These are phyloP conservation scores for Dalbergia cultrata DNA, from an alignment of 306 rosid genomes.

Conservation along the genomic window DNA sequence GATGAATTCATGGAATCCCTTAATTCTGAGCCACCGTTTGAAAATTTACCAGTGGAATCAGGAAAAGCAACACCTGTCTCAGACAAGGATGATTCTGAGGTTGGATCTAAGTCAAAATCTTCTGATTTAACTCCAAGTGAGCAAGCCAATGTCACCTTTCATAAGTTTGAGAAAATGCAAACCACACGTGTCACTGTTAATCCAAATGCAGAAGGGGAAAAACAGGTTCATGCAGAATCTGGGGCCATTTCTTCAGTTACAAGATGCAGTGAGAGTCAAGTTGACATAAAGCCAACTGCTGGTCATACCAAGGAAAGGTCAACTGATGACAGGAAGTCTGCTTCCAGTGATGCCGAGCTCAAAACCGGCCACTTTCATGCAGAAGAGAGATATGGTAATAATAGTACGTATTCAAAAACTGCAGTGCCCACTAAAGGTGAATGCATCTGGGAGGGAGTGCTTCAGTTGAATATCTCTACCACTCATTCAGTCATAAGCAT, in stretches of 20 bases:
- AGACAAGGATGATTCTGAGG: slow-evolving; percentile 60
- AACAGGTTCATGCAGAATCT: slow-evolving; percentile 43
- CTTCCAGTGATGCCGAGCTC: slow-evolving; percentile 43
- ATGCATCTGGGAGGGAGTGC: slow-evolving; percentile 81
- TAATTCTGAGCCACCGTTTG: slow-evolving; percentile 83
- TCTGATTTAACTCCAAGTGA: slow-evolving; percentile 52
- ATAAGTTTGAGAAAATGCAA: slow-evolving; percentile 47
- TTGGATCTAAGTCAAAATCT: slow-evolving; percentile 54
- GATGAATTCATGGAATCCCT: slow-evolving; percentile 98
- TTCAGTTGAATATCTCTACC: slow-evolving; percentile 72
- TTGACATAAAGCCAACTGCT: slow-evolving; percentile 47
- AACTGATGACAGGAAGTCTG: slow-evolving; percentile 42
- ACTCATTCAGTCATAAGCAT: slow-evolving; percentile 67
- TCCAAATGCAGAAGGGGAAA: slow-evolving; percentile 43
- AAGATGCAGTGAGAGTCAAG: slow-evolving; percentile 34
- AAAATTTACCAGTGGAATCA: slow-evolving; percentile 60
- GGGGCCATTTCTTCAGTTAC: slow-evolving; percentile 33
- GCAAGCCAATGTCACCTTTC: slow-evolving; percentile 39
- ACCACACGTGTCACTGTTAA: slow-evolving; percentile 29
- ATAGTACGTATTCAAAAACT: slow-evolving; percentile 50
- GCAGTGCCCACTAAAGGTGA: slow-evolving; percentile 56
- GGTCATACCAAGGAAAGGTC: slow-evolving; percentile 46
- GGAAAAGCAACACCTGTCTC: slow-evolving; percentile 53
- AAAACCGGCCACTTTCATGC: slow-evolving; percentile 42
- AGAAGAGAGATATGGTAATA: slow-evolving; percentile 48